Conservation (phyloP, 1,139 yeast genomes). For the Schizosaccharomyces versatilis region DNA sequence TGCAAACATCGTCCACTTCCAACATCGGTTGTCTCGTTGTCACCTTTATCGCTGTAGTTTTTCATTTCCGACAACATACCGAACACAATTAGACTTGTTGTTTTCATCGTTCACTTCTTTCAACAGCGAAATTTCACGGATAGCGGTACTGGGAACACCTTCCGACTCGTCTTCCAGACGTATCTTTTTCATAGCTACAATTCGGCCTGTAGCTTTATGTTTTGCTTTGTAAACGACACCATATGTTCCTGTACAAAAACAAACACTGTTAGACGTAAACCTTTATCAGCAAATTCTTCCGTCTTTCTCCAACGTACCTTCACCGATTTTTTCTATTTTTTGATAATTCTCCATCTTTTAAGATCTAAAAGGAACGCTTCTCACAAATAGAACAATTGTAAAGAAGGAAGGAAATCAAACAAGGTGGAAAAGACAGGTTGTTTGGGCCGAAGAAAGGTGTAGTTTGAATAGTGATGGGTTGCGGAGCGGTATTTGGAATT, state of each 20-base stretch:
- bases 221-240: slow-evolving; percentile 96
- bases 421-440: no score
- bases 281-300: neutral
- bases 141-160: slow-evolving; percentile 96
- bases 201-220: slow-evolving; percentile 55
- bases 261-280: neutral
- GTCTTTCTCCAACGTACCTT: slow-evolving; percentile 28
- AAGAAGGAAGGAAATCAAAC: no score
- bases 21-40: neutral
- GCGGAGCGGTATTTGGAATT: no score
- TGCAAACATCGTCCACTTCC: no score
- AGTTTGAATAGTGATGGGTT: no score
- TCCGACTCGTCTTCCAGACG: slow-evolving; percentile 93
- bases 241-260: slow-evolving; percentile 38
- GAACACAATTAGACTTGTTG: slow-evolving; percentile 35
- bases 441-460: no score
- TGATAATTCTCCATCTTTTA: slow-evolving; percentile 31
- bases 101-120: slow-evolving; percentile 86
- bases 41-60: neutral
- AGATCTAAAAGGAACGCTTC: no score
- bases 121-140: slow-evolving; percentile 77
- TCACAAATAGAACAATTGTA: no score
- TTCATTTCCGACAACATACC: slow-evolving; percentile 3
- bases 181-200: slow-evolving; percentile 86
- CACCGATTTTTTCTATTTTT: slow-evolving; percentile 90